These are phyloP conservation scores for Nakazawaea sp. DNA, from an alignment of 805 yeast genomes.

Conservation along the genomic window DNA sequence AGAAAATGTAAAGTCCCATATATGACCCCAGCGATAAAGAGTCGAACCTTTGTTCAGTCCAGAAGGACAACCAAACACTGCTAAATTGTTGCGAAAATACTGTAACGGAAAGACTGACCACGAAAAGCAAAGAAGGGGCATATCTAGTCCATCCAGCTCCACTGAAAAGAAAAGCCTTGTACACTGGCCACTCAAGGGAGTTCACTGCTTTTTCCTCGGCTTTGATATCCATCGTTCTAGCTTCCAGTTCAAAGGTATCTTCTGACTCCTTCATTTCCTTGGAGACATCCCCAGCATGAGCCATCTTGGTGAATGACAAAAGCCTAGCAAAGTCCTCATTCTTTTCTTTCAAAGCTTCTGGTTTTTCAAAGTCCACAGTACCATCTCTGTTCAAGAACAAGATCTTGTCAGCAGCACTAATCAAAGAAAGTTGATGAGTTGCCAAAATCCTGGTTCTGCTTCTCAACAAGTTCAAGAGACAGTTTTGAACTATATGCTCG, in stretches of 20 bases:
- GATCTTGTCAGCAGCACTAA: constrained; percentile 61
- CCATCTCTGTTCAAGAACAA: constrained; percentile 63
- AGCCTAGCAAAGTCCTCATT: constrained; percentile 44
- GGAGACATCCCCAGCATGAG: constrained; percentile 22
- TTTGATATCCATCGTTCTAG: constrained; percentile 28
- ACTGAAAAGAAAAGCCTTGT: constrained; percentile 35
- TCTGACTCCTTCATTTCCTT: constrained; percentile 15
- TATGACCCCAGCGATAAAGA: constrained; percentile 42
- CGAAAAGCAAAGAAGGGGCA: constrained; percentile 22
- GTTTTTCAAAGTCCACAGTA: constrained; percentile 50
- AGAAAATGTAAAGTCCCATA: constrained; percentile 66
- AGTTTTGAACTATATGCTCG: constrained; percentile 62
- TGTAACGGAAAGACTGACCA: constrained; percentile 21
- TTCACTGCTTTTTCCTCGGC: constrained; percentile 58
- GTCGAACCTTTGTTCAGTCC: constrained; percentile 55
- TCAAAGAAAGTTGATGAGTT: constrained; percentile 73
- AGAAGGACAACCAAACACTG: constrained; percentile 78
- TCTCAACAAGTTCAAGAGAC: constrained; percentile 50
- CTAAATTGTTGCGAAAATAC: constrained; percentile 52
- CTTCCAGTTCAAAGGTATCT: constrained; percentile 12
- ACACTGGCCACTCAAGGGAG: constrained; percentile 40
- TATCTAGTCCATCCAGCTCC: constrained; percentile 48
- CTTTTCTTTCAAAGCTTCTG: constrained; percentile 39
- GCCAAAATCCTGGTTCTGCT: constrained; percentile 66
- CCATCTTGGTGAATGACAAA: constrained; percentile 36